Conservation (phyloP, 805 yeast species). For the Candida sanyiensis region DNA sequence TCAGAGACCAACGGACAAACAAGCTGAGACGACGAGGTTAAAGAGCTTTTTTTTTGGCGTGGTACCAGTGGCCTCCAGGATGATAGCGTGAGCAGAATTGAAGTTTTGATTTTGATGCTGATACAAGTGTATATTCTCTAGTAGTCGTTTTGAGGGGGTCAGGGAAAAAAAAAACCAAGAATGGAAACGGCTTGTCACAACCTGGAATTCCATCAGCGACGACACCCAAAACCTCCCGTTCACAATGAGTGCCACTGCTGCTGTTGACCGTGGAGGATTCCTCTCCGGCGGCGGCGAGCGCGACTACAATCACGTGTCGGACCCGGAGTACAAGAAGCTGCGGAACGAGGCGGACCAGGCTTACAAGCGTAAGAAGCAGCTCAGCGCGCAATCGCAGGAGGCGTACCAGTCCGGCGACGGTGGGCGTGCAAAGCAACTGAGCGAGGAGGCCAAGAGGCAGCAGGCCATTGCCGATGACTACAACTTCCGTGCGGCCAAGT, state of each 20-base stretch:
- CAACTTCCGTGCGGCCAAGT: conserved; percentile 82
- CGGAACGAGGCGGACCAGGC: conserved; percentile 68
- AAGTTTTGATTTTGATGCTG: too few species aligned
- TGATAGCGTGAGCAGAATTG: too few species aligned
- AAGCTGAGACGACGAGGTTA: too few species aligned
- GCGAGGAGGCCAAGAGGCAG: conserved; percentile 61
- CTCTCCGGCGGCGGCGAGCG: conserved; percentile 11
- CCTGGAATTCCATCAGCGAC: too few species aligned
- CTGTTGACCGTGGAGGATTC: conserved; percentile 8
- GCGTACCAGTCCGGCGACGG: conserved; percentile 77
- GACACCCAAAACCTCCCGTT: too few species aligned
- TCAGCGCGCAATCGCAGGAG: conserved; percentile 62
- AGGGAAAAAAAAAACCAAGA: too few species aligned
- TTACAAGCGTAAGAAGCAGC: conserved; percentile 46
- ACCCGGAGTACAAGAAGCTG: conserved; percentile 49
- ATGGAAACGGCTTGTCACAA: too few species aligned
- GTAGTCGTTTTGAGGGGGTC: too few species aligned
- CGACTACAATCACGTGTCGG: conserved; percentile 13
- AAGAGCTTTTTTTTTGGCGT: too few species aligned
- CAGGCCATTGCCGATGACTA: conserved; percentile 55
- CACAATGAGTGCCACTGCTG: conserved; percentile 12
- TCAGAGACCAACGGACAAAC: too few species aligned
- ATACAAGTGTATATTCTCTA: too few species aligned
- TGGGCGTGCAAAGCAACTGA: conserved; percentile 62
- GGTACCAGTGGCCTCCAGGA: too few species aligned